Evolutionary conservation across 371 early-diverging fungal species (phyloP).

Genomic region (Apophysomyces sp.): DNA sequence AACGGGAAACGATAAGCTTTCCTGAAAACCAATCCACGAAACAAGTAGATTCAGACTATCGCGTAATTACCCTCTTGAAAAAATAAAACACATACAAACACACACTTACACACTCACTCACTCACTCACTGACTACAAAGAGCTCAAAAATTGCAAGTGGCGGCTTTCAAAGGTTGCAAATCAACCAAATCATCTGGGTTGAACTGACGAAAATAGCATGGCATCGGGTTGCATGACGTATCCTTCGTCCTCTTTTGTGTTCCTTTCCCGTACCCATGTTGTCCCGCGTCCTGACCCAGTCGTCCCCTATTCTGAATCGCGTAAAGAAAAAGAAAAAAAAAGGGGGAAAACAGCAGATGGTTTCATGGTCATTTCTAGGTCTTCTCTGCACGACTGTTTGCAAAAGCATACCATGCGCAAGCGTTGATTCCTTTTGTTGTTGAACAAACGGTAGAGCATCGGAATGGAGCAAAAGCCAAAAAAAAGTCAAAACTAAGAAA

Average conservation of each 20-base stretch:
- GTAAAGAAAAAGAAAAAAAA: background rate
- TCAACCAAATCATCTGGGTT: background rate
- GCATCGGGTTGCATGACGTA: slow-evolving; percentile 1
- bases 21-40: too few relatives aligned
- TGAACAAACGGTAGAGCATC: slow-evolving; percentile 66
- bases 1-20: too few relatives aligned
- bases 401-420: slow-evolving; percentile 27
- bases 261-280: background rate
- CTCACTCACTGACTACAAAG: too few relatives aligned
- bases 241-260: background rate
- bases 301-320: background rate
- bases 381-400: background rate
- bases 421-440: slow-evolving; percentile 71
- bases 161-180: too few relatives aligned
- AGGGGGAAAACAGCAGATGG: background rate
- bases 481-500: background rate
- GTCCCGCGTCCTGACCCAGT: background rate
- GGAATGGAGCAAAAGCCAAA: too few relatives aligned
- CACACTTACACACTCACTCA: too few relatives aligned
- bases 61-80: too few relatives aligned
- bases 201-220: background rate
- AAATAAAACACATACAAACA: too few relatives aligned
- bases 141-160: too few relatives aligned
- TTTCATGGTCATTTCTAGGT: background rate
- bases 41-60: too few relatives aligned